Base-by-base conservation (phyloP, 495 filamentous ascomycete genomes). In the Hypoxylon crocopeplum region DNA sequence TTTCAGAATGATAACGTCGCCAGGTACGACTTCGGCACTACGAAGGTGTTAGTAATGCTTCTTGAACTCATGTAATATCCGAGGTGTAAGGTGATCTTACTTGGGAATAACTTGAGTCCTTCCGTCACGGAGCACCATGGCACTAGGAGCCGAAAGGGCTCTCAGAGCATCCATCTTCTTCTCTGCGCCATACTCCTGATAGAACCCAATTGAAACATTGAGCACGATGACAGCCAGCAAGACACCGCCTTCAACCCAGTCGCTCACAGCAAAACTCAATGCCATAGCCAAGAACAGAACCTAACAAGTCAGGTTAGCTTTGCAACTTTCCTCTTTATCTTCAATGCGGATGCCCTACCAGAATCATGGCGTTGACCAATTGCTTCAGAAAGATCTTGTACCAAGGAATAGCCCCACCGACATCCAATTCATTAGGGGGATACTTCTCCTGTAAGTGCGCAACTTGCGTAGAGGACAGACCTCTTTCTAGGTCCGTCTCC, bases 241-340 rank as follows among this genome's bases (percentile, higher is more conserved):
- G 16, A 95, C 91, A 32, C 88, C 88, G 16, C 89, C 92, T 75
- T 96, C 91, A 48, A 96, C 86, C 62, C 85, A 93, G 60, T 93
- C 90, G 24, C 78, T 70, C 32, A 95, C 88, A 45, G 83, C 89
- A 66, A 91, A 95, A 62, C 88, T 90, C 30, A 96, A 76, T 27
- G 80, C 85, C 89, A 94, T 94, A 56, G 90, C 91, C 42, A 95
- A 80, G 25, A 94, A 82, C 17, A 96, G 79, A 29, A 96, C 88
- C 87, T 91, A 51, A 8, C 12, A 22, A 20, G 20, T 16, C 12
- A 16, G 12, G 29, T 70, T 39, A 68, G 64, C 48, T 34, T 25
- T 40, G 11, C 15, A n/a, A 4, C 2, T 8, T 5, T 5, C 12
- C 29, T 20, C 15, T 16, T n/a, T 16, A 27, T 24, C 11, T 15